Evolutionary conservation across 2,329 filamentous ascomycete species (phyloP).

Genomic region (Chrysosporium keratinophilum): DNA sequence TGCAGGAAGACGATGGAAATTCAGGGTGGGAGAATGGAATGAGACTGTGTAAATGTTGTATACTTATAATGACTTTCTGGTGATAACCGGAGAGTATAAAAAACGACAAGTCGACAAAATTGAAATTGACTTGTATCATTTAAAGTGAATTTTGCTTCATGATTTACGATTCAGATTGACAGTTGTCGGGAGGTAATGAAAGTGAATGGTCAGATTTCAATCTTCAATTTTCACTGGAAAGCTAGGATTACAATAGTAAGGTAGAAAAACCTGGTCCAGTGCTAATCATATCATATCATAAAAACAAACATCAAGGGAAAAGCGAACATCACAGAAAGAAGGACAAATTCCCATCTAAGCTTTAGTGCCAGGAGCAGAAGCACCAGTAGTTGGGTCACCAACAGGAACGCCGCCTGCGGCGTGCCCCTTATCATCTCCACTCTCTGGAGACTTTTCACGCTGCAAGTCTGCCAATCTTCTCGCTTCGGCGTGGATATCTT

Average conservation of each 20-base stretch:
- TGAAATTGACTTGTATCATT: not conserved
- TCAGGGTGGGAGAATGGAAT: not conserved
- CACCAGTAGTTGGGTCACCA: not conserved
- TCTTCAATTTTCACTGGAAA: no score
- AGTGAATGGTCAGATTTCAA: no score
- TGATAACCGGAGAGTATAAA: no score
- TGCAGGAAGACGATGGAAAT: no score
- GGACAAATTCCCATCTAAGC: constrained; percentile 13
- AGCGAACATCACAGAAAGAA: not conserved
- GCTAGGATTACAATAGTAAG: no score
- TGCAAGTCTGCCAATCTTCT: constrained; percentile 80
- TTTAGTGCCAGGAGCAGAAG: constrained; percentile 1
- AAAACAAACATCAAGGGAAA: not conserved
- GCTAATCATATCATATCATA: not conserved
- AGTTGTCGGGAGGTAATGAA: no score
- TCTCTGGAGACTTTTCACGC: constrained; percentile 40
- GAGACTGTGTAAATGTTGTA: not conserved
- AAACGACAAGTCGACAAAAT: not conserved
- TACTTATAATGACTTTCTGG: not conserved
- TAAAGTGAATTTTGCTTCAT: no score
- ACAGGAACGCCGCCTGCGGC: constrained; percentile 24
- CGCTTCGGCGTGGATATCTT: constrained; percentile 89
- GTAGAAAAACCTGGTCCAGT: not conserved
- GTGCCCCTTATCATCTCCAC: constrained; percentile 26
- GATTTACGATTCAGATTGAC: no score